A percentile compares a stretch with the other conserved stretches of the same genome.
Conservation (phyloP, 495 filamentous ascomycete species). For the Podospora pseudopauciseta region DNA sequence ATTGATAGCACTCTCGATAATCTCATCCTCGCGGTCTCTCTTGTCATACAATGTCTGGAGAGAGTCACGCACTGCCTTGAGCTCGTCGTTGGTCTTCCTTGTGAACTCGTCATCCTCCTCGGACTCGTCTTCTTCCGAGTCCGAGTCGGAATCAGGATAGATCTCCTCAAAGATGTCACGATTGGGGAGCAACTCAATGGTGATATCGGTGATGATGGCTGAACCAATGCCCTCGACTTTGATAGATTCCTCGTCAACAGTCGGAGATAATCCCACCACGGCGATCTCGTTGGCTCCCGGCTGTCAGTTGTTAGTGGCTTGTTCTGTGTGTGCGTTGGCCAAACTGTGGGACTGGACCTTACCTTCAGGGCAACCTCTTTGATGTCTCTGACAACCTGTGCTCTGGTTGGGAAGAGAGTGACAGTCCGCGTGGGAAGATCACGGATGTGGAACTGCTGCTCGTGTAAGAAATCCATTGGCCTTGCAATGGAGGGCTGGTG, state of each 20-base stretch:
- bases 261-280: conserved; percentile 61
- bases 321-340: background rate
- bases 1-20: conserved; percentile 35
- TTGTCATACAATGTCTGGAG: conserved; percentile 28
- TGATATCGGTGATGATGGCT: conserved; percentile 63
- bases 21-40: conserved; percentile 30
- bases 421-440: conserved; percentile 58
- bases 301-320: conserved; percentile 30
- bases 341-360: conserved; percentile 12
- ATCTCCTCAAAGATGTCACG: conserved; percentile 55
- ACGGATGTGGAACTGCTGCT: conserved; percentile 48
- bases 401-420: conserved; percentile 58
- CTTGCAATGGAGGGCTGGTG: background rate
- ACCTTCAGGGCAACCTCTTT: conserved; percentile 56
- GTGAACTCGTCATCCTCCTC: conserved; percentile 34
- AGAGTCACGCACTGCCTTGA: conserved; percentile 28
- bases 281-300: conserved; percentile 62
- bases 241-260: conserved; percentile 62
- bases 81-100: conserved; percentile 24
- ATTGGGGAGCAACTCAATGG: conserved; percentile 60
- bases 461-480: conserved; percentile 33
- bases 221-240: conserved; percentile 65
- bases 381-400: conserved; percentile 62
- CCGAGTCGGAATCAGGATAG: conserved; percentile 48
- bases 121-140: conserved; percentile 32